Conservation (phyloP, 805 yeast genomes). For the Lipomyces orientalis region DNA sequence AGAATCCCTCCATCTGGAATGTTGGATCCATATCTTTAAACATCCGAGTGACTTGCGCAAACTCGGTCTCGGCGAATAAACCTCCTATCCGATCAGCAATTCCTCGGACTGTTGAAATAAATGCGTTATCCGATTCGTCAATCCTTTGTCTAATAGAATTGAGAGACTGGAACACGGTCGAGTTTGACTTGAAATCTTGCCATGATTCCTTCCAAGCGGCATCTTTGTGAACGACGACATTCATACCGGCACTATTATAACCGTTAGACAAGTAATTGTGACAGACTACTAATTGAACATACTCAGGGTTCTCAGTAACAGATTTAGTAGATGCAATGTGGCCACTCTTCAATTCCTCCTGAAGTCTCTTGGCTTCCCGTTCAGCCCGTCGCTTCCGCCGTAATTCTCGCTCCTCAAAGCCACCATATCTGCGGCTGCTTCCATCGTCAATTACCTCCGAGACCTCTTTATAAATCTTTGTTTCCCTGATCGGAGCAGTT, state of each 20-base stretch:
- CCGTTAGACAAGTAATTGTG: not conserved
- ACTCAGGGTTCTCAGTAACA: conserved; percentile 63
- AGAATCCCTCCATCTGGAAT: conserved; percentile 78
- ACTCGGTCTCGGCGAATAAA: conserved; percentile 94
- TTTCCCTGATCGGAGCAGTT: conserved; percentile 90
- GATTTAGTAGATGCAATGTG: conserved; percentile 58
- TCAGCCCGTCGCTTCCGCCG: conserved; percentile 74
- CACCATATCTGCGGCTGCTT: conserved; percentile 86
- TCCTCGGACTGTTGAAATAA: conserved; percentile 79
- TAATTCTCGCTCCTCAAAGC: conserved; percentile 82
- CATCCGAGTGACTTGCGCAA: conserved; percentile 85
- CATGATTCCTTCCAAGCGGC: conserved; percentile 71
- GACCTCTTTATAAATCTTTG: conserved; percentile 87
- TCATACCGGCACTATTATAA: conserved; percentile 65
- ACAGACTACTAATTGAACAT: conserved; percentile 5
- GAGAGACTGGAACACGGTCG: conserved; percentile 69
- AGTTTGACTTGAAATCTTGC: conserved; percentile 64
- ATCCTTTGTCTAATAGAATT: conserved; percentile 64
- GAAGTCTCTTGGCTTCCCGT: conserved; percentile 40
- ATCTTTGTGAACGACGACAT: conserved; percentile 79
- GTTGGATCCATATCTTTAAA: conserved; percentile 89
- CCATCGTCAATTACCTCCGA: conserved; percentile 91
- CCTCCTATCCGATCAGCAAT: conserved; percentile 80
- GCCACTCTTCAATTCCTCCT: conserved; percentile 61
- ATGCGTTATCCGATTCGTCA: conserved; percentile 92